phyloP scores from a whole-genome alignment of 1,284 basidiomycete genomes.

The Malassezia brasiliensis region DNA sequence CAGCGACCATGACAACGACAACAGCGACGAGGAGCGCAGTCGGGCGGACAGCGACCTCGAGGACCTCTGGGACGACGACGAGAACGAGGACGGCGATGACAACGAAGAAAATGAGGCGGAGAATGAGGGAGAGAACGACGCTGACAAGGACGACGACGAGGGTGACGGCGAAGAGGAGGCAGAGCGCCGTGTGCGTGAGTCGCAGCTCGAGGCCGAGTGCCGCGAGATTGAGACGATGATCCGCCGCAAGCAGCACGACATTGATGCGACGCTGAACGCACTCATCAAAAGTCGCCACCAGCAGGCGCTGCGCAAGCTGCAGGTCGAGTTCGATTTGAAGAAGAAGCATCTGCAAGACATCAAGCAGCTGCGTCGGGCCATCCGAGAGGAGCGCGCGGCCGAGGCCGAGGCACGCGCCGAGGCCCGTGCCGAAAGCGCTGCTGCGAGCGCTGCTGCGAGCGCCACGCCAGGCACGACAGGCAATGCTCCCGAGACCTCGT shows the following conservation, averaged over 20 bases:
- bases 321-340: constrained; percentile 41
- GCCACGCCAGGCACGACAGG: not conserved
- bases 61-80: constrained; percentile 40
- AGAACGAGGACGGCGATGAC: constrained; percentile 31
- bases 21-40: constrained; percentile 26
- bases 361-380: constrained; percentile 33
- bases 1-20: constrained; percentile 41
- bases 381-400: constrained; percentile 33
- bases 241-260: constrained; percentile 39
- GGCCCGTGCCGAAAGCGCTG: constrained; percentile 3
- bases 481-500: not conserved
- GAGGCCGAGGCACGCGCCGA: constrained; percentile 18
- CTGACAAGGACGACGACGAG: constrained; percentile 25
- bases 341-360: constrained; percentile 37
- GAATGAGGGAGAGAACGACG: constrained; percentile 55
- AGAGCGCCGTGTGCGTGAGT: constrained; percentile 35
- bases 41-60: constrained; percentile 26
- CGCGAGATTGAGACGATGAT: constrained; percentile 44
- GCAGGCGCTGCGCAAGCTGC: constrained; percentile 37
- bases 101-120: constrained; percentile 60
- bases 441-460: not conserved
- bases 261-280: constrained; percentile 39
- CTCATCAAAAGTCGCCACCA: constrained; percentile 46
- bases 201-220: constrained; percentile 44
- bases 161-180: constrained; percentile 42